These are phyloP conservation scores for Penicillium steckii DNA, from an alignment of 495 filamentous ascomycete species.

Conservation along the genomic window DNA sequence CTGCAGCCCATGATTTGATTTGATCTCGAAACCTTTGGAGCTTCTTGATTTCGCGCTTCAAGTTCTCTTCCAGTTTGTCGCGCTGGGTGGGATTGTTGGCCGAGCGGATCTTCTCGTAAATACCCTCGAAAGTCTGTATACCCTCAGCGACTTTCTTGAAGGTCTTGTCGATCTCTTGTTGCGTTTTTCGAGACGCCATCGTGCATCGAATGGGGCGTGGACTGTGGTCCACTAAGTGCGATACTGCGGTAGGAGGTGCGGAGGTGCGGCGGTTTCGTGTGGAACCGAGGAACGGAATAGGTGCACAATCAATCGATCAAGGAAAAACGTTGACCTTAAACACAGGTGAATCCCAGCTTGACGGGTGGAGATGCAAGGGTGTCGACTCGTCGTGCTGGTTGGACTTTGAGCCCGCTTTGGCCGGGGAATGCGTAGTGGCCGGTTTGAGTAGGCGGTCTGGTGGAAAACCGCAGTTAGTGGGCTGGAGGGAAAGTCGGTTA, in stretches of 20 bases:
- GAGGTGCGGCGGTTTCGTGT: slow-evolving; percentile 15
- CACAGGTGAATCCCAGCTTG: slow-evolving; percentile 11
- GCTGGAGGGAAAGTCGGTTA: too few relatives aligned
- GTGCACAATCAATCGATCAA: slow-evolving; percentile 5
- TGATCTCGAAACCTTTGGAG: slow-evolving; percentile 94
- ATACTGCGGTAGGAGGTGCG: slow-evolving; percentile 16
- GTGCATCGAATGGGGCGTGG: slow-evolving; percentile 23
- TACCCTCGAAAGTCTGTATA: slow-evolving; percentile 85
- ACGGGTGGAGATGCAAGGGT: not conserved
- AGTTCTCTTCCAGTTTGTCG: slow-evolving; percentile 94
- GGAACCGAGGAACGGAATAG: slow-evolving; percentile 16
- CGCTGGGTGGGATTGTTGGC: slow-evolving; percentile 91
- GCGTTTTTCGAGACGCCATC: slow-evolving; percentile 94
- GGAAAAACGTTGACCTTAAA: slow-evolving; percentile 5
- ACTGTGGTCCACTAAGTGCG: slow-evolving; percentile 23
- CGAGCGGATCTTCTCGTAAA: slow-evolving; percentile 93
- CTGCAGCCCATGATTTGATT: slow-evolving; percentile 97
- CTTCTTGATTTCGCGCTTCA: slow-evolving; percentile 99
- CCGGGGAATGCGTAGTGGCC: slow-evolving; percentile 28
- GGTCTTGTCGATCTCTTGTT: slow-evolving; percentile 96
- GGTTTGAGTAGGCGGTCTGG: slow-evolving; percentile 27
- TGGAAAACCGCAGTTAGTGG: not conserved
- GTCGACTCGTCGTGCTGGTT: not conserved
- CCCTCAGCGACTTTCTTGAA: slow-evolving; percentile 97
- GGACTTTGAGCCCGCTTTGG: not conserved